Percentiles rank a stretch among this genome's conserved stretches.
phyloP scores from a whole-genome alignment of 805 yeast species.

The Hanseniaspora nectarophila region DNA sequence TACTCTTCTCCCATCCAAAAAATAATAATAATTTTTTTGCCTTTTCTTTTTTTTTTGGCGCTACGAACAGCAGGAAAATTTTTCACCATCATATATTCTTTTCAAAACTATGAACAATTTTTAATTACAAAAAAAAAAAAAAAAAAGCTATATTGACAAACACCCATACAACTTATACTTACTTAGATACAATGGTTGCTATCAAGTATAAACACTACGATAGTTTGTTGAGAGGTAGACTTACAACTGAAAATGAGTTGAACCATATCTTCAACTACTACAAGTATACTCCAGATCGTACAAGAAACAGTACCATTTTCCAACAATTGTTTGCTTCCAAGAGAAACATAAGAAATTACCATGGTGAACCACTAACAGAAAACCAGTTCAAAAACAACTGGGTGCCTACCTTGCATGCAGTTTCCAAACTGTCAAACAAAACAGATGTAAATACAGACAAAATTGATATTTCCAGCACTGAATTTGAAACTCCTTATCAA shows the following conservation, averaged over 20 bases:
- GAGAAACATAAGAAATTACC: conserved; percentile 85
- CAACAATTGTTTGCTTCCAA: conserved; percentile 90
- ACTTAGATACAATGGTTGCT: conserved; percentile 12
- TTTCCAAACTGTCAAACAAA: conserved; percentile 70
- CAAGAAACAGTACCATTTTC: conserved; percentile 51
- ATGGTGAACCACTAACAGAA: conserved; percentile 88
- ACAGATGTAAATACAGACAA: conserved; percentile 27
- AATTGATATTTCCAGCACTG: conserved; percentile 38
- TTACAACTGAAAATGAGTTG: conserved; percentile 86
- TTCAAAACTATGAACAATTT: no score
- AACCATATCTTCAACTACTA: conserved; percentile 78
- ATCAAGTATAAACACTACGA: conserved; percentile 20
- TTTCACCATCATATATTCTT: no score
- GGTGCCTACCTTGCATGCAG: conserved; percentile 60
- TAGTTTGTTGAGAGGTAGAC: conserved; percentile 53
- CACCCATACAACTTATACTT: background rate
- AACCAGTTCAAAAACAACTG: conserved; percentile 64
- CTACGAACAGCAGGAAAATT: no score
- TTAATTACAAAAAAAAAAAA: background rate
- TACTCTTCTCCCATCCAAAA: no score
- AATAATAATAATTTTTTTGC: no score
- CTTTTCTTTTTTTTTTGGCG: no score
- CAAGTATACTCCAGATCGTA: conserved; percentile 39
- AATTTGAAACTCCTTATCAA: conserved; percentile 62
- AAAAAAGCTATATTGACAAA: background rate